Percentiles rank a stretch among this genome's conserved stretches.
phyloP scores from a whole-genome alignment of 2,329 filamentous ascomycete species.

The Geosmithia flava region DNA sequence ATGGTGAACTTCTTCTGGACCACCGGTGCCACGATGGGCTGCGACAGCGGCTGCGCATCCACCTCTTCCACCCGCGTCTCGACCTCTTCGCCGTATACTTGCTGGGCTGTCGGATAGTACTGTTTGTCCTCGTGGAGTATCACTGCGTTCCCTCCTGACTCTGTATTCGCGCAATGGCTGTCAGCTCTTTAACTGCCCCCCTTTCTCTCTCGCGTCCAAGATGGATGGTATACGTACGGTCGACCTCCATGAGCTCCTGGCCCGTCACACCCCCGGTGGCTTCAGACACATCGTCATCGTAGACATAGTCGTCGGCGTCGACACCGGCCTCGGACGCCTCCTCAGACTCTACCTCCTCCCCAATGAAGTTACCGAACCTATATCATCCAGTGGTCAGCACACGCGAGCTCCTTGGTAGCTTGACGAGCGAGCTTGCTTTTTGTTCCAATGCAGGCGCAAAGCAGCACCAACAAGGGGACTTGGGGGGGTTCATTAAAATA shows the following conservation, averaged over 20 bases:
- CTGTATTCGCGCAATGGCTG: slow-evolving; percentile 17
- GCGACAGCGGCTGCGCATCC: slow-evolving; percentile 81
- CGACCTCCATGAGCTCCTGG: slow-evolving; percentile 88
- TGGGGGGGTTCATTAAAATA: background rate
- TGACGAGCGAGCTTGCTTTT: too few relatives aligned
- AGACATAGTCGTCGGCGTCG: slow-evolving; percentile 66
- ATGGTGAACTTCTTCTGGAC: slow-evolving; percentile 94
- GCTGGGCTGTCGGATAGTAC: slow-evolving; percentile 96
- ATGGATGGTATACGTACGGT: slow-evolving; percentile 39
- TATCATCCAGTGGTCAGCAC: background rate
- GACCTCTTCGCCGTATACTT: slow-evolving; percentile 88
- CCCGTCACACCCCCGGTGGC: slow-evolving; percentile 47
- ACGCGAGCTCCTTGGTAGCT: background rate
- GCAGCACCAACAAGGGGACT: background rate
- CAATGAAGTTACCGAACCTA: slow-evolving; percentile 97
- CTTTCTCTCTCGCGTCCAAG: background rate
- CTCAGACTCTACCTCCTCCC: slow-evolving; percentile 76
- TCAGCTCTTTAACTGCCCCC: background rate
- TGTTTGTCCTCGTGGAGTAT: slow-evolving; percentile 98
- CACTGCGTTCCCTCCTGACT: slow-evolving; percentile 91
- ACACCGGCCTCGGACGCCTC: slow-evolving; percentile 70
- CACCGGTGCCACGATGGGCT: slow-evolving; percentile 88
- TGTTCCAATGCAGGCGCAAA: background rate
- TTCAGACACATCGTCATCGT: slow-evolving; percentile 62
- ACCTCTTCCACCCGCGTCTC: slow-evolving; percentile 95